Conservation (phyloP, 257 asterid species). For the Craterostigma plantagineum region DNA sequence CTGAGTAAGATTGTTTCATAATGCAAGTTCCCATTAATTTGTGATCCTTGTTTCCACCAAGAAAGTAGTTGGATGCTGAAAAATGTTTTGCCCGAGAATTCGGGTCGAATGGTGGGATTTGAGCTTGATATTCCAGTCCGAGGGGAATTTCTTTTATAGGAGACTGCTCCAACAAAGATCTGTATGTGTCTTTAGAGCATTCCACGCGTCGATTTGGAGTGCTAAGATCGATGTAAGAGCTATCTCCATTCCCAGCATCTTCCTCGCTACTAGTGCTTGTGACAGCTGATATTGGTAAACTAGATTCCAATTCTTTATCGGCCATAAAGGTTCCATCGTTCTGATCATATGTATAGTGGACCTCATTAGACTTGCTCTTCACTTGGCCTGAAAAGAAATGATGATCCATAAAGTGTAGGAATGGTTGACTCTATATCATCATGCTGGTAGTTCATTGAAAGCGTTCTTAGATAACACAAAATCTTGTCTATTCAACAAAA, state of each 20-base stretch:
- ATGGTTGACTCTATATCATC: too few species aligned
- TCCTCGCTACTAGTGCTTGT: background rate
- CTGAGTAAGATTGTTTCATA: background rate
- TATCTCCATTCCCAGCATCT: background rate
- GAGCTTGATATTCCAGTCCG: background rate
- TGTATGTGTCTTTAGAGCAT: background rate
- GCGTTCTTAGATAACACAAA: too few species aligned
- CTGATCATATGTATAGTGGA: background rate
- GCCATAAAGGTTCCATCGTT: background rate
- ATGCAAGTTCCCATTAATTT: slow-evolving; percentile 2
- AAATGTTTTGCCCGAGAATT: background rate
- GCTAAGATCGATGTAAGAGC: slow-evolving; percentile 1
- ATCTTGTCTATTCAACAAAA: too few species aligned
- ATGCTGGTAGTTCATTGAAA: too few species aligned
- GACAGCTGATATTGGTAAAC: background rate
- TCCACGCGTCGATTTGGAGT: background rate
- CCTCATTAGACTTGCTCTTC: background rate
- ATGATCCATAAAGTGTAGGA: too few species aligned
- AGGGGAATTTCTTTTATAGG: slow-evolving; percentile 3
- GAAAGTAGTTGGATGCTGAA: background rate
- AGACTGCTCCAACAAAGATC: background rate
- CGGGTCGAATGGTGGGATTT: background rate
- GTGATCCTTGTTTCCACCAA: background rate
- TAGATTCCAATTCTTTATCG: background rate
- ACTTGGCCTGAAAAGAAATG: slow-evolving; percentile 1